These are phyloP conservation scores for Talaromyces sp. DNA, from an alignment of 2,329 filamentous ascomycete species.

Conservation along the genomic window DNA sequence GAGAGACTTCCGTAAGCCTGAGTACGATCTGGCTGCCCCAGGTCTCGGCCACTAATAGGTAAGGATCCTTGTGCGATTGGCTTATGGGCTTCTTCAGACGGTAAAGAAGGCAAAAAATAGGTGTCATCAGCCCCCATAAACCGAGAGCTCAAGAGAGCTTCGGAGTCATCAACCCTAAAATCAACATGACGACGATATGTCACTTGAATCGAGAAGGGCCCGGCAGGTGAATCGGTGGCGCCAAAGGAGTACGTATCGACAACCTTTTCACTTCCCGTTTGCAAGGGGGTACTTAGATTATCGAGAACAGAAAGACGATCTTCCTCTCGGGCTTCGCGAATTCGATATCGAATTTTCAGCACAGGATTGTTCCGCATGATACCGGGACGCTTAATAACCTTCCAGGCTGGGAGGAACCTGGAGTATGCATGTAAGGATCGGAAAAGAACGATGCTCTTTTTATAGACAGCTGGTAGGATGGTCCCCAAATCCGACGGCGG, in stretches of 20 bases:
- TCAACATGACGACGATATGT: constrained; percentile 83
- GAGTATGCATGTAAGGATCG: constrained; percentile 78
- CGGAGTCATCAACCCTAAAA: constrained; percentile 86
- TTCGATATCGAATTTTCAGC: constrained; percentile 73
- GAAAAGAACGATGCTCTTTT: constrained; percentile 93
- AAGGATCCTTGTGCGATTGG: constrained; percentile 57
- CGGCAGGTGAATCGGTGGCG: constrained; percentile 78
- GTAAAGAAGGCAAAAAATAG: constrained; percentile 74
- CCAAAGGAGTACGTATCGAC: constrained; percentile 75
- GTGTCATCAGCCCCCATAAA: constrained; percentile 90
- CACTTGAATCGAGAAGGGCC: constrained; percentile 73
- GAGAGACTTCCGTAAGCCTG: constrained; percentile 86
- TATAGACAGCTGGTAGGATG: constrained; percentile 82
- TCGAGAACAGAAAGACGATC: constrained; percentile 54
- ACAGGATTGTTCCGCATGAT: constrained; percentile 60
- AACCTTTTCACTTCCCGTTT: constrained; percentile 56
- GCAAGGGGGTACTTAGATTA: constrained; percentile 64
- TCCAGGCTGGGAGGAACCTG: constrained; percentile 79
- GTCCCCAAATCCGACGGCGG: constrained; percentile 50
- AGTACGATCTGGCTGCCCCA: constrained; percentile 54
- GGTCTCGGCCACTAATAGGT: constrained; percentile 52
- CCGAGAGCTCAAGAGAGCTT: constrained; percentile 82
- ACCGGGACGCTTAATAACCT: constrained; percentile 67
- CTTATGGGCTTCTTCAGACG: constrained; percentile 42
- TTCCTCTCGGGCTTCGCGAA: constrained; percentile 55